These are phyloP conservation scores for Diaporthe velutina DNA, from an alignment of 2,329 filamentous ascomycete species.

Conservation along the genomic window DNA sequence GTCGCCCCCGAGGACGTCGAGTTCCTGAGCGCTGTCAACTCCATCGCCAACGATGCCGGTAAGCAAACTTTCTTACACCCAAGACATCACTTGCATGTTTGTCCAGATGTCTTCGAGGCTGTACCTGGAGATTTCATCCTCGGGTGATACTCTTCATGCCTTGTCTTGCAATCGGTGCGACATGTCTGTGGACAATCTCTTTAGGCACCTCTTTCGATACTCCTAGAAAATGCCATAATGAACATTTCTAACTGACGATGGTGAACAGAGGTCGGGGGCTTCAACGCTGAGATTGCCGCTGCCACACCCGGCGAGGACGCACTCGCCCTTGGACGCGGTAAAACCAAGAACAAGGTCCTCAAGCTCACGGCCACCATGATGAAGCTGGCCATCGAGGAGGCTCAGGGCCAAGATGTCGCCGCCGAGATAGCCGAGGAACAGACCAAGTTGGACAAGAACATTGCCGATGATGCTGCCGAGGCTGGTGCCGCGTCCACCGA, in stretches of 20 bases:
- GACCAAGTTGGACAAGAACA: constrained; percentile 60
- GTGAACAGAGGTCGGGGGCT: constrained; percentile 51
- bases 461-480: constrained; percentile 58
- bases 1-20: constrained; percentile 55
- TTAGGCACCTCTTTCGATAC: not conserved
- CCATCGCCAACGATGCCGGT: constrained; percentile 59
- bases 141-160: not conserved
- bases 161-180: not conserved
- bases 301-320: constrained; percentile 49
- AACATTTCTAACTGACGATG: not conserved
- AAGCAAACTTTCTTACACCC: not conserved
- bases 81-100: not conserved
- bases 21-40: constrained; percentile 56
- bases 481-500: constrained; percentile 58
- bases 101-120: not conserved
- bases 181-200: not conserved
- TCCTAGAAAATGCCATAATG: not conserved
- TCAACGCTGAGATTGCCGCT: constrained; percentile 60
- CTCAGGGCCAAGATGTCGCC: constrained; percentile 55
- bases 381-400: constrained; percentile 56
- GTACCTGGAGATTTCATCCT: not conserved
- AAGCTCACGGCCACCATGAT: constrained; percentile 60
- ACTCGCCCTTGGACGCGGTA: constrained; percentile 54
- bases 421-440: constrained; percentile 55
- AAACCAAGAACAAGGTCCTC: constrained; percentile 64